Base-by-base conservation (phyloP, 495 filamentous ascomycete species). In the Trichoderma orchidacearum region DNA sequence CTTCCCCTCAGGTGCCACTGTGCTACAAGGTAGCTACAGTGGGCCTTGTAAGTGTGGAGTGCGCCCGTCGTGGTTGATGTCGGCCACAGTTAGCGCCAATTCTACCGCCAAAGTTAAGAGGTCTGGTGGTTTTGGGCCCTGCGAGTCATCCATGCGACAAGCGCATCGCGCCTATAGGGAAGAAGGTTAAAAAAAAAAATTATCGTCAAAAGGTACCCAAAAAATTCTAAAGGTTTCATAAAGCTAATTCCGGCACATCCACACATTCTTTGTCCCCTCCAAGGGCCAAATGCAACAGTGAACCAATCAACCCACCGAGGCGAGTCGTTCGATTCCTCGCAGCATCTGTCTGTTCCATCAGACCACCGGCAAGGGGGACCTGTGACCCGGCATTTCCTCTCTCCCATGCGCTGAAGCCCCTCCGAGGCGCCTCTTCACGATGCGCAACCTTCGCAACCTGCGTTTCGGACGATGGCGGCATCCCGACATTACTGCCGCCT, bases 381-480 rank as follows among this genome's bases (percentile, higher is more conserved):
- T n/a, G n/a, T n/a, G n/a, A n/a, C n/a, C n/a, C n/a, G n/a, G n/a
- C n/a, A n/a, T 13, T 21, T 41, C 36, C 8, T 41, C 3, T 23
- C 21, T 41, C 21, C 36, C 41, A 23, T 48, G 18, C 51, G 28
- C 28, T 31, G 28, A 53, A 28, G 17, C 51, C 51, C 28, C 27
- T 28, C 51, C 17, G 13, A 23, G 18, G 5, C 51, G 30, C 30
- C 53, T 34, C 27, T 50, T 48, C 53, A 35, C 56, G 35, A 93
- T 93, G 88, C 83, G 87, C 63, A 93, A 93, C 68, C 72, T 90
- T 55, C 84, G 79, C 69, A 89, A 80, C 70, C 80, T 87, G 63
- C 80, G 72, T 72, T 78, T 82, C 73, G 71, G 77, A 72, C 55
- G 74, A 71, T 79, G 77, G 79, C 68, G 68, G 70, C 62, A 70